Conservation (phyloP, 2,329 filamentous ascomycete genomes). For the Ilyonectria sp. region DNA sequence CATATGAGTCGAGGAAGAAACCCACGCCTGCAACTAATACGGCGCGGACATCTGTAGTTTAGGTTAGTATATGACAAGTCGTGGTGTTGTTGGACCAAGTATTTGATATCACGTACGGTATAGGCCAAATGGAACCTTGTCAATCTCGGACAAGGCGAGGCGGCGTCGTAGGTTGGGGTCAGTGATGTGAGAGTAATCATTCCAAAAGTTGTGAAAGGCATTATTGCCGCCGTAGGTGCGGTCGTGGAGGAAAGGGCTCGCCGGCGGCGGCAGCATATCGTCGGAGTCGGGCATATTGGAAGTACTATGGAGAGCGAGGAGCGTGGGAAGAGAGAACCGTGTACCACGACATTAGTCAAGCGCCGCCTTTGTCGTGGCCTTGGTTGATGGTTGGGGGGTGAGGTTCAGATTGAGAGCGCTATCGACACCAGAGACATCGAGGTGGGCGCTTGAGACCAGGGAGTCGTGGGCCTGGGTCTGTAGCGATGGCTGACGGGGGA, state of each 20-base stretch:
- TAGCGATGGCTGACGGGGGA: constrained; percentile 6
- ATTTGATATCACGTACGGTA: constrained; percentile 65
- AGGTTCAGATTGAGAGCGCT: constrained; percentile 31
- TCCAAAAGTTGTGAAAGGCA: constrained; percentile 83
- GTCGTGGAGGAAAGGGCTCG: constrained; percentile 50
- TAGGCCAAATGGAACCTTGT: constrained; percentile 83
- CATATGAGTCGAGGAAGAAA: constrained; percentile 88
- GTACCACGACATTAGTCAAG: constrained; percentile 47
- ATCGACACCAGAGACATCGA: constrained; percentile 1
- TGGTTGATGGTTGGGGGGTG: constrained; percentile 27
- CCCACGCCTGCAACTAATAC: constrained; percentile 84
- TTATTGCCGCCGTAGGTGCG: constrained; percentile 74
- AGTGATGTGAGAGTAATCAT: constrained; percentile 75
- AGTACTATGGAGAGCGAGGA: constrained; percentile 42
- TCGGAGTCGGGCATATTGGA: constrained; percentile 52
- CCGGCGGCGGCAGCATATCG: constrained; percentile 60
- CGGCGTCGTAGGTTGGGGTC: constrained; percentile 85
- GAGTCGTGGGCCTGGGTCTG: constrained; percentile 3
- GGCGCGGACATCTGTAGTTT: constrained; percentile 72
- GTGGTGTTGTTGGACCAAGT: neutral
- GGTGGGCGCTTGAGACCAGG: neutral
- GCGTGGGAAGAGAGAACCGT: constrained; percentile 41
- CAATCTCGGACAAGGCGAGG: constrained; percentile 83
- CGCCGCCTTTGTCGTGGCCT: constrained; percentile 32
- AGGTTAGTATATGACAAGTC: constrained; percentile 26